These are phyloP conservation scores for Protostelium mycophagum DNA, from an alignment of 78 protist species.

Conservation along the genomic window DNA sequence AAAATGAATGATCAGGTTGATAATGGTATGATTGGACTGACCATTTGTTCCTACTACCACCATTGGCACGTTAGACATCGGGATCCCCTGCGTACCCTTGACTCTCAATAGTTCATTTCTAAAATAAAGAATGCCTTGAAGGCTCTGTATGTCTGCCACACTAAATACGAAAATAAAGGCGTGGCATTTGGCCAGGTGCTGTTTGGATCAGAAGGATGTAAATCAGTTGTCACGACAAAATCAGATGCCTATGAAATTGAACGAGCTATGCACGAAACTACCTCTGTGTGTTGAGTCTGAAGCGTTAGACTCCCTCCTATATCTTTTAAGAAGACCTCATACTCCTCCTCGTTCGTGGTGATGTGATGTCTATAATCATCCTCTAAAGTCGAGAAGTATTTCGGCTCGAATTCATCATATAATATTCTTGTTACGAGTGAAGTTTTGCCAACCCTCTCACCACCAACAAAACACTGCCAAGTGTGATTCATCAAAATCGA, in stretches of 20 bases:
- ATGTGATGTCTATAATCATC: neutral
- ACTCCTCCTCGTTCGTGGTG: neutral
- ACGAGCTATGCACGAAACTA: no score
- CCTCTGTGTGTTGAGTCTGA: neutral
- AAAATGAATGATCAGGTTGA: no score
- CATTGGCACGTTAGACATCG: neutral
- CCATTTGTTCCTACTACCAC: neutral
- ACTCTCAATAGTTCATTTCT: neutral
- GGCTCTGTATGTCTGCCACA: neutral
- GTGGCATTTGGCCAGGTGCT: neutral
- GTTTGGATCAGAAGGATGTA: neutral
- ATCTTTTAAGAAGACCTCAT: neutral
- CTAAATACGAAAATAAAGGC: neutral
- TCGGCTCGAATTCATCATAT: neutral
- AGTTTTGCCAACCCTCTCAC: neutral
- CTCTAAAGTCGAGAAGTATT: neutral
- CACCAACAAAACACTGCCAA: neutral
- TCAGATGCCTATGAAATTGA: no score
- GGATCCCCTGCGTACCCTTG: neutral
- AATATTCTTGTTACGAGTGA: neutral
- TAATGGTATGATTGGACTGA: neutral
- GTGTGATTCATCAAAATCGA: no score
- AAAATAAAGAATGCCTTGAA: neutral
- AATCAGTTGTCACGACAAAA: neutral
- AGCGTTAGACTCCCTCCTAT: neutral